phyloP scores from a whole-genome alignment of 2,329 filamentous ascomycete genomes.

The Thelonectria rubi region DNA sequence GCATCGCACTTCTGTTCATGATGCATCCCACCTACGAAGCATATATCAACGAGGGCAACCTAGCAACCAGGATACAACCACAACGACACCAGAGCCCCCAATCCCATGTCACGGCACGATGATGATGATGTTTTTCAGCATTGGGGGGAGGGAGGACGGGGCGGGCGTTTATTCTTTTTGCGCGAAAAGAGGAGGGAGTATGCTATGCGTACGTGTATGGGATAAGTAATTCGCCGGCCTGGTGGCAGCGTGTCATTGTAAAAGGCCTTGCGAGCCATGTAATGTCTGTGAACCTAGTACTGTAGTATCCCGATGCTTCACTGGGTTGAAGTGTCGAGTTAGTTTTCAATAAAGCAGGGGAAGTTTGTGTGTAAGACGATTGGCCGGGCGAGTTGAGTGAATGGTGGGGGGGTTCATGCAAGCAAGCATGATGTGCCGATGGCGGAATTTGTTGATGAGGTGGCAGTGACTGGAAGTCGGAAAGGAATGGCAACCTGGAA shows the following conservation, averaged over 20 bases:
- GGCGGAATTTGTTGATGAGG: background rate
- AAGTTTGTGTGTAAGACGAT: slow-evolving; percentile 17
- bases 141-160: slow-evolving; percentile 5
- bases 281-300: slow-evolving; percentile 40
- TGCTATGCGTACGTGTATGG: slow-evolving; percentile 21
- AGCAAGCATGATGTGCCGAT: background rate
- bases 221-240: slow-evolving; percentile 25
- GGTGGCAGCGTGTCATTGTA: slow-evolving; percentile 21
- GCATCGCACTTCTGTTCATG: slow-evolving; percentile 6
- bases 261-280: slow-evolving; percentile 33
- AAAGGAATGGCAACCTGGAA: no score
- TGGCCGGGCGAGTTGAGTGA: slow-evolving; percentile 2
- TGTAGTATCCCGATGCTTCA: slow-evolving; percentile 33
- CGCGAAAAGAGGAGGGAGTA: slow-evolving; percentile 19
- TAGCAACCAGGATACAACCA: background rate
- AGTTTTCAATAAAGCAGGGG: background rate
- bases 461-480: no score
- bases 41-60: background rate
- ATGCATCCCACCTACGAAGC: background rate
- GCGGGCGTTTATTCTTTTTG: slow-evolving; percentile 14
- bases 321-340: background rate
- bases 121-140: slow-evolving; percentile 3
- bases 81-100: background rate
- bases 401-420: background rate
- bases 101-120: background rate